Conservation (phyloP, 2,329 filamentous ascomycete genomes). For the Calonectria ilicicola region DNA sequence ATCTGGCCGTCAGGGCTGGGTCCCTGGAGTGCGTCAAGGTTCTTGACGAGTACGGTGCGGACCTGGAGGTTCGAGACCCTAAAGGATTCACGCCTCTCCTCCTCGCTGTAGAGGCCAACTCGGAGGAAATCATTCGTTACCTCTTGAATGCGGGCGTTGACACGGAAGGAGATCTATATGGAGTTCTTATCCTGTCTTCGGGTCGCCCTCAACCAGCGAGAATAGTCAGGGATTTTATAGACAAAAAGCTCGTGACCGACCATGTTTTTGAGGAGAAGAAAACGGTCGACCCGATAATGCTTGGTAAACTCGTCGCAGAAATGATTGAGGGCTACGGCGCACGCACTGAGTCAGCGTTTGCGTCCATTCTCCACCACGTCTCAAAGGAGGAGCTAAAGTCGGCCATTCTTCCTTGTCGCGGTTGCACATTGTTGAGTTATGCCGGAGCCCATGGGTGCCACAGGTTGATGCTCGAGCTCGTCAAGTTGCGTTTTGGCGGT, state of each 20-base stretch:
- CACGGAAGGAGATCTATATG: constrained; percentile 12
- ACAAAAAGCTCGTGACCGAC: neutral
- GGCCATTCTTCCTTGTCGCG: constrained; percentile 37
- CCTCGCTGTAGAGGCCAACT: constrained; percentile 19
- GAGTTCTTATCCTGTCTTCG: constrained; percentile 6
- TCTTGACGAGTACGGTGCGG: constrained; percentile 22
- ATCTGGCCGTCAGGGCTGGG: constrained; percentile 32
- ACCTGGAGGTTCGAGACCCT: constrained; percentile 29
- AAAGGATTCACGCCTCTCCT: constrained; percentile 34
- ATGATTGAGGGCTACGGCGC: constrained; percentile 24
- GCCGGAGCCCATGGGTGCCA: constrained; percentile 13
- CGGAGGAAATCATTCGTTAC: constrained; percentile 30
- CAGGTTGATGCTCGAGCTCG: constrained; percentile 32
- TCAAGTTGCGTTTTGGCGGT: constrained; percentile 33
- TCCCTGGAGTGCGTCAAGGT: constrained; percentile 35
- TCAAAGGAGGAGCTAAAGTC: constrained; percentile 28
- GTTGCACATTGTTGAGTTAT: constrained; percentile 40
- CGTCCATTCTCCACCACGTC: constrained; percentile 26
- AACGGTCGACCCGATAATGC: constrained; percentile 1
- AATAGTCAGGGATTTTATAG: constrained; percentile 10
- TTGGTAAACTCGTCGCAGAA: constrained; percentile 32
- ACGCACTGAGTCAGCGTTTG: constrained; percentile 16
- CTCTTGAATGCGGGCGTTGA: constrained; percentile 22
- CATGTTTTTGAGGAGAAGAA: no score
- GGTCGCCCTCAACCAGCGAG: constrained; percentile 1